Conservation (phyloP, 2,329 filamentous ascomycete genomes). For the Ophiobolus disseminans region DNA sequence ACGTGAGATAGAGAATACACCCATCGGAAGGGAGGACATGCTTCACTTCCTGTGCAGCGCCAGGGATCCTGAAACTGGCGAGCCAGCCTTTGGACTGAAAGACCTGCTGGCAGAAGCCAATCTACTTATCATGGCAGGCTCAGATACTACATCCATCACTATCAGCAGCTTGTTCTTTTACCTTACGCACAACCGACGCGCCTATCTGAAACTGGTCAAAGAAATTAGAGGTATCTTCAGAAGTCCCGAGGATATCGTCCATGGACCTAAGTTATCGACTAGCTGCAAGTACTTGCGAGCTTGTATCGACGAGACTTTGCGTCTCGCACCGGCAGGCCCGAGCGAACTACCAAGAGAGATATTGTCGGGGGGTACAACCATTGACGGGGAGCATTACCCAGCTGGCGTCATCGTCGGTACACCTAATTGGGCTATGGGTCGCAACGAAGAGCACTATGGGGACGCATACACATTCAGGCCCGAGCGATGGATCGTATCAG, state of each 20-base stretch:
- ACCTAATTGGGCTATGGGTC: constrained; percentile 23
- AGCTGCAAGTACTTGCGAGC: constrained; percentile 22
- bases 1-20: constrained; percentile 5
- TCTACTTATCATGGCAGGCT: constrained; percentile 21
- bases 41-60: constrained; percentile 50
- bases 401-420: constrained; percentile 22
- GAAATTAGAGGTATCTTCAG: constrained; percentile 19
- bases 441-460: constrained; percentile 23
- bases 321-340: constrained; percentile 19
- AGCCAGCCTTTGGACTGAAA: constrained; percentile 35
- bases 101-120: constrained; percentile 43
- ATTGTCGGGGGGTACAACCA: constrained; percentile 22
- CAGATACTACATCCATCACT: constrained; percentile 18
- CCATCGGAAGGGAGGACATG: constrained; percentile 40
- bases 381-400: constrained; percentile 19
- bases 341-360: constrained; percentile 22
- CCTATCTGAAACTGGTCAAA: constrained; percentile 16
- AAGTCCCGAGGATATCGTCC: constrained; percentile 12
- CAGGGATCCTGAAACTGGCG: constrained; percentile 49
- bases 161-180: constrained; percentile 20
- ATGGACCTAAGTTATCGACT: constrained; percentile 2
- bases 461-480: constrained; percentile 21
- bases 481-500: constrained; percentile 24
- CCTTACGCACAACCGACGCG: constrained; percentile 11
- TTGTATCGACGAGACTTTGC: constrained; percentile 24